Percentiles rank a stretch among this genome's conserved stretches.
phyloP scores from a whole-genome alignment of 2,329 filamentous ascomycete species.

The Beauveria varroae region DNA sequence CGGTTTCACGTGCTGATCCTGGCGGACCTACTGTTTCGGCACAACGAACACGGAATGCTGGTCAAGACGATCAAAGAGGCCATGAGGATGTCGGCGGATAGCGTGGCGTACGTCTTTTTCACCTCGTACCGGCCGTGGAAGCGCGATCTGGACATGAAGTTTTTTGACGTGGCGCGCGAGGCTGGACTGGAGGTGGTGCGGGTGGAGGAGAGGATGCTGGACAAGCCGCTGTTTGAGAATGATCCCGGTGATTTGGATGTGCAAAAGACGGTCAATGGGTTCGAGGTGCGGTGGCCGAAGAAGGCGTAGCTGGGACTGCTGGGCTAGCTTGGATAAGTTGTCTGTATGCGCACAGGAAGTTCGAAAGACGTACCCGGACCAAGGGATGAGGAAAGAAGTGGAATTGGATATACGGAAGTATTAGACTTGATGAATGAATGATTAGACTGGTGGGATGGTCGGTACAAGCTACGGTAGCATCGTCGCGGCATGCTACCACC shows the following conservation, averaged over 20 bases:
- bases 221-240: slow-evolving; percentile 80
- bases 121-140: slow-evolving; percentile 92
- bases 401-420: too few species aligned
- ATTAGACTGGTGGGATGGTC: too few species aligned
- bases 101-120: slow-evolving; percentile 80
- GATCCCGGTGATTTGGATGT: slow-evolving; percentile 79
- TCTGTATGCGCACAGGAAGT: too few species aligned
- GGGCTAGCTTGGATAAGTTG: too few species aligned
- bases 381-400: too few species aligned
- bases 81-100: slow-evolving; percentile 46
- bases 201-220: slow-evolving; percentile 73
- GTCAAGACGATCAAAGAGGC: slow-evolving; percentile 63
- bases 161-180: slow-evolving; percentile 70
- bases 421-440: too few species aligned
- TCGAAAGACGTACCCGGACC: too few species aligned
- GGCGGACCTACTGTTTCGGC: slow-evolving; percentile 85
- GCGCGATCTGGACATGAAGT: slow-evolving; percentile 72
- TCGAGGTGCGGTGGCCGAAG: slow-evolving; percentile 58
- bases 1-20: slow-evolving; percentile 77
- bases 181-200: slow-evolving; percentile 71
- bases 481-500: too few species aligned
- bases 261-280: slow-evolving; percentile 76
- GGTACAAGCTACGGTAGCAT: too few species aligned
- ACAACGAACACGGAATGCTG: slow-evolving; percentile 76
- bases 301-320: slow-evolving; percentile 17